Evolutionary conservation across 2,329 filamentous ascomycete species (phyloP).

Genomic region (Furcasterigmium sp.): DNA sequence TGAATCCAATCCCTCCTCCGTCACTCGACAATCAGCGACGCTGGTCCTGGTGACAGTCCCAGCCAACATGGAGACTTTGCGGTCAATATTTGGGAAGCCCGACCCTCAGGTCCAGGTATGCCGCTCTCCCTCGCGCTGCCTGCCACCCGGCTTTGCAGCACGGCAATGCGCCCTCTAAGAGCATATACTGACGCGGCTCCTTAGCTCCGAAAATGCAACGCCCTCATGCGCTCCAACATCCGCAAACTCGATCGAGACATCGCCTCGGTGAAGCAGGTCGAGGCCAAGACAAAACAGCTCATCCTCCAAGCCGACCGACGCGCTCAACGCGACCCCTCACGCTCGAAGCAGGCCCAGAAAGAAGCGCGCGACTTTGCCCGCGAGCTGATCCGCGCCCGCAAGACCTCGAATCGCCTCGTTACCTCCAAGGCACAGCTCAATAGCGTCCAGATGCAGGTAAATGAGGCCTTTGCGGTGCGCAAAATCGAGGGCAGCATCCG

Average conservation of each 20-base stretch:
- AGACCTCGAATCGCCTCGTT: slow-evolving; percentile 65
- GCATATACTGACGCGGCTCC: neutral
- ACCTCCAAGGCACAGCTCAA: slow-evolving; percentile 89
- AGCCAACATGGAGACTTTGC: slow-evolving; percentile 77
- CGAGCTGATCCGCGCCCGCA: slow-evolving; percentile 79
- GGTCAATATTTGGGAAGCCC: slow-evolving; percentile 82
- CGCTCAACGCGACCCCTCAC: slow-evolving; percentile 72
- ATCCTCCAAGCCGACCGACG: slow-evolving; percentile 81
- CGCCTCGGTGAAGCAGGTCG: slow-evolving; percentile 67
- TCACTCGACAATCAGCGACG: too few relatives aligned
- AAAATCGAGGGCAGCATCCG: slow-evolving; percentile 93
- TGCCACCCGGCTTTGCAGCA: slow-evolving; percentile 1
- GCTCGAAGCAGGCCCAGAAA: slow-evolving; percentile 70
- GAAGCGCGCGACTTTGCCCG: slow-evolving; percentile 86
- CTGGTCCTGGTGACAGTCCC: neutral
- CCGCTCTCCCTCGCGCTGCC: neutral
- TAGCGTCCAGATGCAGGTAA: slow-evolving; percentile 95
- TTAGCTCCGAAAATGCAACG: slow-evolving; percentile 93
- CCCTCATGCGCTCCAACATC: slow-evolving; percentile 81
- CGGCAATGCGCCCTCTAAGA: too few relatives aligned
- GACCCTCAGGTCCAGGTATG: slow-evolving; percentile 88
- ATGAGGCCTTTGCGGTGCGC: slow-evolving; percentile 89
- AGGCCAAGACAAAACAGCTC: slow-evolving; percentile 77
- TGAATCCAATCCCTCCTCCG: too few relatives aligned
- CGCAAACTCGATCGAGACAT: slow-evolving; percentile 96